A percentile compares a stretch with the other conserved stretches of the same genome.
phyloP scores from a whole-genome alignment of 1,139 yeast genomes.

The Nadsonia commutata region DNA sequence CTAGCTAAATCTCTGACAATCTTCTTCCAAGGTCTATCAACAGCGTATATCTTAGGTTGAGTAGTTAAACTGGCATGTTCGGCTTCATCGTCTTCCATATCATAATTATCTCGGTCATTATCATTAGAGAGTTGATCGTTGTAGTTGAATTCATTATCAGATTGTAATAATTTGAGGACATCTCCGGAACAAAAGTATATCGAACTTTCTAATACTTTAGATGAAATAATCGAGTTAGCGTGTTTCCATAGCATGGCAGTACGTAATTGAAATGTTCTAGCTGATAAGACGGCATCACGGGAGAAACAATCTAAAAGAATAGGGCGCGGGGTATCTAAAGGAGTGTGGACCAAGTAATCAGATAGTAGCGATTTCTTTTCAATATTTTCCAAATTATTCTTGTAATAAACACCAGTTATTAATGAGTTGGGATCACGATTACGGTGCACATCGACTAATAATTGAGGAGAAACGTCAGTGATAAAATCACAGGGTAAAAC shows the following conservation, averaged over 20 bases:
- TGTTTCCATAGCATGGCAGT: slow-evolving; percentile 84
- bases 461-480: slow-evolving; percentile 84
- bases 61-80: slow-evolving; percentile 6
- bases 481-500: slow-evolving; percentile 86
- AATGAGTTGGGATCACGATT: slow-evolving; percentile 58
- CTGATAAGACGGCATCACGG: slow-evolving; percentile 46
- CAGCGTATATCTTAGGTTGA: slow-evolving; percentile 11
- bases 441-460: slow-evolving; percentile 70
- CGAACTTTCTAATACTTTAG: slow-evolving; percentile 59
- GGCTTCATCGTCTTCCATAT: slow-evolving; percentile 8
- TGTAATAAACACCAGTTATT: slow-evolving; percentile 45
- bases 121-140: slow-evolving; percentile 13
- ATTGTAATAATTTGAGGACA: slow-evolving; percentile 30
- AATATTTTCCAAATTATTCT: slow-evolving; percentile 52
- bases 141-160: not conserved
- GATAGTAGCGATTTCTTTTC: slow-evolving; percentile 64
- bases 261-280: slow-evolving; percentile 60
- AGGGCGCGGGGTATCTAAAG: slow-evolving; percentile 33
- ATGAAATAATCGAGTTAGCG: slow-evolving; percentile 64
- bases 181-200: slow-evolving; percentile 61
- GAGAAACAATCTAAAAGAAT: slow-evolving; percentile 58
- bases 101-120: not conserved
- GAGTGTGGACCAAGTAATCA: slow-evolving; percentile 42
- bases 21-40: slow-evolving; percentile 43
- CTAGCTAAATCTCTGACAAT: slow-evolving; percentile 77